Conservation (phyloP, 1,284 basidiomycete species). For the Hemileia vastatrix region DNA sequence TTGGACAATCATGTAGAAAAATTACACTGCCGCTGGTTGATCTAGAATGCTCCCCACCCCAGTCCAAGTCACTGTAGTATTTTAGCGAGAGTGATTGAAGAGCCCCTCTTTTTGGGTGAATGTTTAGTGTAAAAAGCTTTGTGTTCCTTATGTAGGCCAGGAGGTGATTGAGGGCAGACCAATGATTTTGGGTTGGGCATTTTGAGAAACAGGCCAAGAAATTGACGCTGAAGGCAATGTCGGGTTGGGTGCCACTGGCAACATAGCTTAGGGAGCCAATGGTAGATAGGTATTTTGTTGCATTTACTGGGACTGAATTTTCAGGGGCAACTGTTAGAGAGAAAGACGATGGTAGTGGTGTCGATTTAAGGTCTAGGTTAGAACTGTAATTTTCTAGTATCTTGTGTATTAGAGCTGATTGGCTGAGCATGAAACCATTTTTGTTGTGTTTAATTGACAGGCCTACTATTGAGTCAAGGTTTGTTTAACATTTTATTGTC, state of each 20-base stretch:
- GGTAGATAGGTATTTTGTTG: not conserved
- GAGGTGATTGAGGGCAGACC: not conserved
- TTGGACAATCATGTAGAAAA: not conserved
- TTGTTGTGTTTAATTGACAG: not conserved
- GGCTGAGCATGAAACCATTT: not conserved
- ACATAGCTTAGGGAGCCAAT: slow-evolving; percentile 2
- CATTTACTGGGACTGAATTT: not conserved
- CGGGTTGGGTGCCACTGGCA: not conserved
- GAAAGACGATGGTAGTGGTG: not conserved
- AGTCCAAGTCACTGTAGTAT: not conserved
- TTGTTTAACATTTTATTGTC: not conserved
- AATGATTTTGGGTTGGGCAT: not conserved
- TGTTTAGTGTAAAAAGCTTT: not conserved
- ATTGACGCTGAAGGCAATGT: slow-evolving; percentile 1
- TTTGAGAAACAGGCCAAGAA: not conserved
- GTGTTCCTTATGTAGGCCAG: not conserved
- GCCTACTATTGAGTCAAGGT: not conserved
- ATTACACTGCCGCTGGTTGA: not conserved
- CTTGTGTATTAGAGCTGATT: not conserved
- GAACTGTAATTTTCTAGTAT: not conserved
- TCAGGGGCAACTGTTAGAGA: not conserved
- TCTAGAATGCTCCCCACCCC: not conserved
- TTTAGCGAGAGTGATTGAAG: not conserved
- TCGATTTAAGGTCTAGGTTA: not conserved
- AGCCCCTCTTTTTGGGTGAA: not conserved